Base-by-base conservation (phyloP, 805 yeast genomes). In the Wickerhamomyces canadensis region DNA sequence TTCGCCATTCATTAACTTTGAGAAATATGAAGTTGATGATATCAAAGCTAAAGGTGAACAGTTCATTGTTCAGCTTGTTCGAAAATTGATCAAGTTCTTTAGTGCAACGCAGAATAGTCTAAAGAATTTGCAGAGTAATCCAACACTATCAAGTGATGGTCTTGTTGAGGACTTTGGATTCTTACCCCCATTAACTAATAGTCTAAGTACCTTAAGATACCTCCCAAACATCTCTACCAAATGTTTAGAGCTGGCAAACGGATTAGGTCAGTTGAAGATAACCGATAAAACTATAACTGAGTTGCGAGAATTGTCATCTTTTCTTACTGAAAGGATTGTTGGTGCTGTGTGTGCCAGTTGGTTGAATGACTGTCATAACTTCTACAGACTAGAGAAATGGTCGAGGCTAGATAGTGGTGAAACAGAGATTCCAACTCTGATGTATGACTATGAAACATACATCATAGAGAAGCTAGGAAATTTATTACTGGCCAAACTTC, bases 101-200 rank as follows among this genome's bases (percentile, higher is more conserved):
- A 48, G 48, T 22, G 58, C 70, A 3, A 55, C 67, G 2, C 56
- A 54, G 23, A 47, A 46, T 4, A 42, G 49, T 6, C 33, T 47
- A 7, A 44, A 44, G 33, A 33, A 36, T 6, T 32, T 50, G 0
- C 36, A 34, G 8, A 12, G 39, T 11, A 40, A 37, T 11, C 40
- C 45, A 14, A 42, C 39, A 4, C 40, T 38, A 6, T 43, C 51
- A 26, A 58, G 48, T 11, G 47, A 57, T 10, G 66, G 65, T 6
- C 31, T 49, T 2, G 54, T 65, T 1, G 32, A 45, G 6, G 58
- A 60, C 25, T 74, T 64, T 53, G 80, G 80, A 1, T 79, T 78
- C 48, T 52, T 80, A 17, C 89, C 91, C 4, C 80, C 81, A 1
- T 65, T 66, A 37, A 67, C 87, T 1, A 84, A 81, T 50, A 72